A percentile compares a stretch with the other conserved stretches of the same genome.
These are phyloP conservation scores for Deinandra increscens DNA, from an alignment of 129 eudicot species.

Conservation along the genomic window DNA sequence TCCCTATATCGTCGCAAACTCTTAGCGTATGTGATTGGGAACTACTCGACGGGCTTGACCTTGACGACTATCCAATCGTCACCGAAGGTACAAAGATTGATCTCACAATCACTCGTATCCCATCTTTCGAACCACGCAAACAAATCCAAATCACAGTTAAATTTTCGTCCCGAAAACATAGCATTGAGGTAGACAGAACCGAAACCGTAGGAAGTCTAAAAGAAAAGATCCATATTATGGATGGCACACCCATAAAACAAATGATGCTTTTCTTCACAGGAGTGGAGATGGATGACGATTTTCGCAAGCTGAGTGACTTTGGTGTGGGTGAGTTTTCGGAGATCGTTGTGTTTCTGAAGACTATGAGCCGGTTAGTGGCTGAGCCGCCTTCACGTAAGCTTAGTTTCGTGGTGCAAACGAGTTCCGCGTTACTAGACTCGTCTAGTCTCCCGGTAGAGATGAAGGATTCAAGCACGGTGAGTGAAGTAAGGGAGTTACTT, in stretches of 20 bases:
- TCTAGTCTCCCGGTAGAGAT: constrained; percentile 69
- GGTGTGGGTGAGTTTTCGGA: constrained; percentile 60
- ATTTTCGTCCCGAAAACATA: constrained; percentile 55
- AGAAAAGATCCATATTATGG: constrained; percentile 81
- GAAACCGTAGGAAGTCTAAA: constrained; percentile 84
- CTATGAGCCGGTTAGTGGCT: constrained; percentile 40
- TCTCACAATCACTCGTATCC: constrained; percentile 37
- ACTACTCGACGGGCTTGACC: constrained; percentile 74
- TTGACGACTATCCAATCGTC: constrained; percentile 77
- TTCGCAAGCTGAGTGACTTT: constrained; percentile 59
- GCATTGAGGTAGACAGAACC: constrained; percentile 53
- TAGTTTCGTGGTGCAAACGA: constrained; percentile 67
- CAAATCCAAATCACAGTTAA: constrained; percentile 52
- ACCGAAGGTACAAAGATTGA: constrained; percentile 66
- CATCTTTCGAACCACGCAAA: constrained; percentile 17
- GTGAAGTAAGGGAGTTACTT: constrained; percentile 49
- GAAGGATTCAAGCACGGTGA: constrained; percentile 59
- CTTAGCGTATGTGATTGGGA: constrained; percentile 70
- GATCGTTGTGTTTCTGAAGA: constrained; percentile 51
- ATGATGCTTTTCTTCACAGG: constrained; percentile 58
- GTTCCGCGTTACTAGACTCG: constrained; percentile 55
- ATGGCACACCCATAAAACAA: constrained; percentile 76
- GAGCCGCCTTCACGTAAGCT: constrained; percentile 65
- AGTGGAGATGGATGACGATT: constrained; percentile 71
- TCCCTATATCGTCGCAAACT: constrained; percentile 56